Evolutionary conservation across 129 eudicot species (phyloP).

Genomic region (Erigeron canadensis): DNA sequence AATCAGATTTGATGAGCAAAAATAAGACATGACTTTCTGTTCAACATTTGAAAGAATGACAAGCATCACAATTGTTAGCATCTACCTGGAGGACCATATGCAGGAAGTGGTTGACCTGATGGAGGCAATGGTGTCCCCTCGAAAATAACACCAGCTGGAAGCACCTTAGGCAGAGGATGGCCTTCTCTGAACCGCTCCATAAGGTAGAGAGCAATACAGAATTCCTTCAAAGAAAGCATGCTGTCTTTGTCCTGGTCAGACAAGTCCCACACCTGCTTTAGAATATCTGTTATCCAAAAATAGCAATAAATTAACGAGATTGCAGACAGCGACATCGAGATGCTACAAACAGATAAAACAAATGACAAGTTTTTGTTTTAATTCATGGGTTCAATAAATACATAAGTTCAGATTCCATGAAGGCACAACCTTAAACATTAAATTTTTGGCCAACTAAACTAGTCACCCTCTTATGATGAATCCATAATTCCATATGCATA

Average conservation of each 20-base stretch:
- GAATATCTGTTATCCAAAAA: conserved; percentile 53
- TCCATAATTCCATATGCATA: no score
- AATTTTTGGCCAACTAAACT: no score
- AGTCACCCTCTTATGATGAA: no score
- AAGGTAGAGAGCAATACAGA: conserved; percentile 86
- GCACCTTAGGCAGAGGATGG: conserved; percentile 66
- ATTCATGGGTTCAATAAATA: not conserved
- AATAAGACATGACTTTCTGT: not conserved
- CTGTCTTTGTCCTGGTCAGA: conserved; percentile 94
- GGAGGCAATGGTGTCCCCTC: conserved; percentile 59
- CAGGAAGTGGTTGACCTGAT: conserved; percentile 30
- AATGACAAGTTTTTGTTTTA: not conserved
- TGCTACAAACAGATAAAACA: not conserved
- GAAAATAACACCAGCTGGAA: conserved; percentile 51
- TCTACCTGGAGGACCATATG: conserved; percentile 55
- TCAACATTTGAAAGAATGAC: conserved; percentile 4
- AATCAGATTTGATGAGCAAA: conserved; percentile 7
- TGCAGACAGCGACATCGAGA: not conserved
- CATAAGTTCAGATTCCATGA: not conserved
- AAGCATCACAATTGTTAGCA: conserved; percentile 6
- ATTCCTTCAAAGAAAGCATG: conserved; percentile 90
- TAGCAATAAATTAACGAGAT: not conserved
- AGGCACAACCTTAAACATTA: no score
- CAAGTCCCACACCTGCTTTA: conserved; percentile 91
- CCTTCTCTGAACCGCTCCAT: conserved; percentile 91